phyloP scores from a whole-genome alignment of 1,139 yeast genomes.

The Suhomyces kunorum region DNA sequence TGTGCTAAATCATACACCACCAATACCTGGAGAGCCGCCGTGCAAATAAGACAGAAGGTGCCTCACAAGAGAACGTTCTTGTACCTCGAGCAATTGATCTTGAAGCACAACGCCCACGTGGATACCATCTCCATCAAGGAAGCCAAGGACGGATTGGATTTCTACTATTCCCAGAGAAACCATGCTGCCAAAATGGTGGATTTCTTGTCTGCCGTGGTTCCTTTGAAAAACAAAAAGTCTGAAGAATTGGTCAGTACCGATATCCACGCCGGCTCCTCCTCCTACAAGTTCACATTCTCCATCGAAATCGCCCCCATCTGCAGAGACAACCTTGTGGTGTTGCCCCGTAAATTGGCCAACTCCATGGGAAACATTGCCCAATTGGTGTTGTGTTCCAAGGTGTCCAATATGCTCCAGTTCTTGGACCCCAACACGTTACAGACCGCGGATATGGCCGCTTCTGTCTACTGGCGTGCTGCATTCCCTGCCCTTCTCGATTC shows the following conservation, averaged over 20 bases:
- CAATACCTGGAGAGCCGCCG: constrained; percentile 96
- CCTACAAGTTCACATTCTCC: constrained; percentile 88
- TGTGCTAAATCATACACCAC: constrained; percentile 96
- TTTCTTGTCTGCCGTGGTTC: constrained; percentile 82
- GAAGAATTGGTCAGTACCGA: constrained; percentile 92
- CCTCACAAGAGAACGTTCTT: constrained; percentile 95
- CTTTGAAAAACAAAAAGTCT: constrained; percentile 81
- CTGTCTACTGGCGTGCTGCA: constrained; percentile 85
- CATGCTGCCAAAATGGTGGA: constrained; percentile 95
- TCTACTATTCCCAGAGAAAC: constrained; percentile 82
- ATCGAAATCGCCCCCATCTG: constrained; percentile 97
- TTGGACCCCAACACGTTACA: constrained; percentile 83
- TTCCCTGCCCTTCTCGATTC: constrained; percentile 78
- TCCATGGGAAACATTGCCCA: constrained; percentile 82
- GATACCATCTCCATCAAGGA: constrained; percentile 94
- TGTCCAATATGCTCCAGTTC: constrained; percentile 81
- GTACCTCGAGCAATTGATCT: constrained; percentile 89
- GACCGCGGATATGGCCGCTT: constrained; percentile 72
- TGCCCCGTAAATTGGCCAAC: constrained; percentile 83
- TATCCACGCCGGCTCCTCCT: constrained; percentile 85
- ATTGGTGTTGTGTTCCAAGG: constrained; percentile 80
- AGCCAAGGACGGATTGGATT: constrained; percentile 91
- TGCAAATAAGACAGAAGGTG: constrained; percentile 96
- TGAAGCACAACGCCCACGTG: constrained; percentile 90
- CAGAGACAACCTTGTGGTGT: constrained; percentile 90